Percentiles rank a stretch among this genome's conserved stretches.
phyloP scores from a whole-genome alignment of 148 eudicot genomes.

The Vaccinium corymbosum region DNA sequence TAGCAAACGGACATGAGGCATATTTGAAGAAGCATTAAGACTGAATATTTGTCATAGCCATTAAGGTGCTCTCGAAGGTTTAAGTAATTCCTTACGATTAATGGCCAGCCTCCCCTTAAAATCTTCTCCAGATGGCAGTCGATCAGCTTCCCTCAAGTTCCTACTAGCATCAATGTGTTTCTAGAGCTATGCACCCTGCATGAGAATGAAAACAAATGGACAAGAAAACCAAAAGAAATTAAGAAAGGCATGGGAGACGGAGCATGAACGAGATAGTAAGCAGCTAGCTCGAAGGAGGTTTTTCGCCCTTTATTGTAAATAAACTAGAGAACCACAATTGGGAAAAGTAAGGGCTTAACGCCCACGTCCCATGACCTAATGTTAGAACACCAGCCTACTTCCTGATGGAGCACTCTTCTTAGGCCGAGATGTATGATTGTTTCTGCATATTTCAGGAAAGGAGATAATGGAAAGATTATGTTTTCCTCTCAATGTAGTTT shows the following conservation, averaged over 20 bases:
- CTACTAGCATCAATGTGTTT: conserved; percentile 42
- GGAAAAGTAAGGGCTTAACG: too few species aligned
- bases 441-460: not conserved
- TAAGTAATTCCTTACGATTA: conserved; percentile 25
- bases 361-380: too few species aligned
- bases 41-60: not conserved
- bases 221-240: not conserved
- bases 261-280: too few species aligned
- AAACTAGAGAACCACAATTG: too few species aligned
- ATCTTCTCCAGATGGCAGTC: conserved; percentile 38
- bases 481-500: too few species aligned
- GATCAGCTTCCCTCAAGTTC: conserved; percentile 40
- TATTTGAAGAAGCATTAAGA: not conserved
- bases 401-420: too few species aligned
- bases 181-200: conserved; percentile 34
- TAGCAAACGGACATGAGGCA: not conserved
- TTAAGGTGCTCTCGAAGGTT: not conserved
- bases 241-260: too few species aligned
- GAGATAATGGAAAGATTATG: not conserved
- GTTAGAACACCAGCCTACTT: not conserved
- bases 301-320: too few species aligned
- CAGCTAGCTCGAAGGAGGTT: not conserved
- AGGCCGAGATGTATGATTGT: too few species aligned
- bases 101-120: conserved; percentile 41
- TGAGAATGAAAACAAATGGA: not conserved